Evolutionary conservation across 1,284 basidiomycete species (phyloP), one percentile per base, ranked within the genome.

Genomic region (Baeospora myosura): DNA sequence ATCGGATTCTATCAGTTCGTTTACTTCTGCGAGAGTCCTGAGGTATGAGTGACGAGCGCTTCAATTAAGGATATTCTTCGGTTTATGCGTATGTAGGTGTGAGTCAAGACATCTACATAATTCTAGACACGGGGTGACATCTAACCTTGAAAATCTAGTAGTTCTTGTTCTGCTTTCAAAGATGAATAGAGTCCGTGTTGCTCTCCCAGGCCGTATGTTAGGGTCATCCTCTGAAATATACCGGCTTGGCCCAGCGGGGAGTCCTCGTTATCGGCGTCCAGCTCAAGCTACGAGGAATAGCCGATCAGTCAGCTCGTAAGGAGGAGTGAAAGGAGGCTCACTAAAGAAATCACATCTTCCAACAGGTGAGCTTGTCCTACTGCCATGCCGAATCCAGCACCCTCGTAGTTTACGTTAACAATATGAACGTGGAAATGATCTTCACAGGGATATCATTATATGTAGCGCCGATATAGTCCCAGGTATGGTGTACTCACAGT

Each of bases 401-500:
- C 71, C 49, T 65, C 59, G 20, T 83, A 78, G 45, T 79, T 78
- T 1, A 77, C 76, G 52, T 92, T 84, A 5, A 95, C 88, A 41
- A 98, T 84, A 53, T 98, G 96, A 0, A 98, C 89, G 52, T 96
- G 92, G 54, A 96, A 88, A 55, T 95, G 94, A 59, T 96, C 93
- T 94, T 48, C 10, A 12, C n/a, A 16, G 25, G n/a, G 23, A 21
- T 24, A 16, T 23, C 25, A 18, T 30, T 20, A 38, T 2, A 38
- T 23, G 22, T 10, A 3, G 6, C 2, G 17, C 20, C n/a, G 24
- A 35, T 38, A 18, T 38, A 1, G 7, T 18, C 22, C 21, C 35
- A 36, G 36, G 24, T 37, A 5, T 8, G 17, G 25, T n/a, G 24
- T 11, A 70, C 88, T 56, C 49, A 95, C 94, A 98, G 58, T 97